Percentiles rank a stretch among this genome's conserved stretches.
phyloP scores from a whole-genome alignment of 768 basidiomycete genomes.

The Albatrellus ellisii region DNA sequence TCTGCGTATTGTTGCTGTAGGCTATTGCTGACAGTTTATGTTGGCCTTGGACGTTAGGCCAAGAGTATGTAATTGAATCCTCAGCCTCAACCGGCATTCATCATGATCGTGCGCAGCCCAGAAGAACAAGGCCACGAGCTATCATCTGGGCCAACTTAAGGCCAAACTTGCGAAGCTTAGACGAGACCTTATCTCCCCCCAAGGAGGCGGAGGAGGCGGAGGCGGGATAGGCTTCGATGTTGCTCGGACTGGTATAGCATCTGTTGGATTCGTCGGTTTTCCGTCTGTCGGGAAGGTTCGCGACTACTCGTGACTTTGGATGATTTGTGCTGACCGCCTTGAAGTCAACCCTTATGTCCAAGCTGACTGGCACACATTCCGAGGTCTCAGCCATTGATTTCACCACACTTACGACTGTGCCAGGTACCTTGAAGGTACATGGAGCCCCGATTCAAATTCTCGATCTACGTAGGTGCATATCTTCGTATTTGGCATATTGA shows the following conservation, averaged over 20 bases:
- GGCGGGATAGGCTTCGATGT: constrained; percentile 95
- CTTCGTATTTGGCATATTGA: neutral
- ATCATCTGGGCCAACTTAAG: constrained; percentile 93
- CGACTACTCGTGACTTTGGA: neutral
- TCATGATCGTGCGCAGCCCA: constrained; percentile 43
- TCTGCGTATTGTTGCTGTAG: constrained; percentile 19
- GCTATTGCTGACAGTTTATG: constrained; percentile 14
- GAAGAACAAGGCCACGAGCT: constrained; percentile 94
- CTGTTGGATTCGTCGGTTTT: constrained; percentile 86
- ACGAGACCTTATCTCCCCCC: constrained; percentile 78
- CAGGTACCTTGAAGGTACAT: constrained; percentile 88
- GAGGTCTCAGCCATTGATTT: constrained; percentile 96
- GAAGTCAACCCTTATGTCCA: constrained; percentile 90
- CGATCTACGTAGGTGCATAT: constrained; percentile 59
- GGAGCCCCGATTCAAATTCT: constrained; percentile 94
- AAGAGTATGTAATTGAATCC: constrained; percentile 47
- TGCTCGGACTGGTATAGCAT: constrained; percentile 93
- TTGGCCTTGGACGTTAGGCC: constrained; percentile 33
- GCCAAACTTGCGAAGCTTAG: constrained; percentile 97
- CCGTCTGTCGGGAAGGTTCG: constrained; percentile 89
- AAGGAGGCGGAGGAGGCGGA: constrained; percentile 75
- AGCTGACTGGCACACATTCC: constrained; percentile 91
- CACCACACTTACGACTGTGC: constrained; percentile 90
- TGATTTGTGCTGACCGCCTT: constrained; percentile 6
- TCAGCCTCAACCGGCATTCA: constrained; percentile 6